These are phyloP conservation scores for Spathaspora sp. DNA, from an alignment of 1,139 yeast genomes.

Conservation along the genomic window DNA sequence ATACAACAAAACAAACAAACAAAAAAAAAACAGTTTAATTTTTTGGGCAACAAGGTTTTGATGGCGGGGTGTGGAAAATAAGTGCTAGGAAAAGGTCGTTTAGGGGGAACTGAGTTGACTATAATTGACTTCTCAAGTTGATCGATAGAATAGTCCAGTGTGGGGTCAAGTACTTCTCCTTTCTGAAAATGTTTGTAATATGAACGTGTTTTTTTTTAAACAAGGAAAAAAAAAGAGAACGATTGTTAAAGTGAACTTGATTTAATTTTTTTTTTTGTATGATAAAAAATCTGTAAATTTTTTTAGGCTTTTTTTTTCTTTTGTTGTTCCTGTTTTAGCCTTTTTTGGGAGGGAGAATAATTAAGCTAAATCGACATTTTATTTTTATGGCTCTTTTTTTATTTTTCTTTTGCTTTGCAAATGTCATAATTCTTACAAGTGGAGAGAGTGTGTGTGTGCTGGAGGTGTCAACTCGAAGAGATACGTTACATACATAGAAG, in stretches of 20 bases:
- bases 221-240: neutral
- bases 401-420: too few species aligned
- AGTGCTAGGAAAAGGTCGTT: neutral
- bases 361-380: neutral
- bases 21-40: neutral
- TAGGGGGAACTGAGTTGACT: neutral
- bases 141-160: neutral
- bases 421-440: too few species aligned
- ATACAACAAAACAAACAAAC: neutral
- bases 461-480: too few species aligned
- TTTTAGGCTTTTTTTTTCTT: neutral
- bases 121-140: neutral
- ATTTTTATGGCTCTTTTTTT: too few species aligned
- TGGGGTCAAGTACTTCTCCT: neutral
- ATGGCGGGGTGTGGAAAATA: neutral
- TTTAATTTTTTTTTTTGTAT: neutral
- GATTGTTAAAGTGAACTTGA: neutral
- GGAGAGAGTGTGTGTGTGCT: too few species aligned
- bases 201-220: neutral
- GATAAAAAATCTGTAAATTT: neutral
- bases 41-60: neutral
- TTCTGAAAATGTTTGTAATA: neutral
- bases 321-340: neutral
- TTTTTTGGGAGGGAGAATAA: neutral
- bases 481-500: neutral